These are phyloP conservation scores for Collybia nuda DNA, from an alignment of 768 basidiomycete species.

Conservation along the genomic window DNA sequence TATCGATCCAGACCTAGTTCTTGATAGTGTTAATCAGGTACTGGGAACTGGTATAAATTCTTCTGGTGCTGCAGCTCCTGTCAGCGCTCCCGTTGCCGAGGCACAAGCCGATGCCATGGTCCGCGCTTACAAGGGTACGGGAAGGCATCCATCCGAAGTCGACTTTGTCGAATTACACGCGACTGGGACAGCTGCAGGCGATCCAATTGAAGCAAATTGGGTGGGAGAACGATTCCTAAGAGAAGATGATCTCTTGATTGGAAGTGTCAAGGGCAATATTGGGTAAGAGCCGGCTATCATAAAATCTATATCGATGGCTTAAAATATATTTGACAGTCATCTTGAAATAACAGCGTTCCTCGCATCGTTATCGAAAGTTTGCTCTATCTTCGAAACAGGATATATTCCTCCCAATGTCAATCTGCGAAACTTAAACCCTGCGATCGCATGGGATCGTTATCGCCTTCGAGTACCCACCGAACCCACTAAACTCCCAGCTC, in stretches of 20 bases:
- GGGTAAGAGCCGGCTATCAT: conserved; percentile 27
- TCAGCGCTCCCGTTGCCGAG: conserved; percentile 34
- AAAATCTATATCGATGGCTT: background rate
- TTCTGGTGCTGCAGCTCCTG: conserved; percentile 34
- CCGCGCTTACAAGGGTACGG: conserved; percentile 29
- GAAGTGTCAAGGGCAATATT: conserved; percentile 47
- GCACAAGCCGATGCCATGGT: conserved; percentile 37
- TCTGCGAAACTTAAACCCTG: conserved; percentile 30
- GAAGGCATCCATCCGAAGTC: conserved; percentile 33
- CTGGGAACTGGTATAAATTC: conserved; percentile 38
- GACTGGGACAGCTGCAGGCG: conserved; percentile 50
- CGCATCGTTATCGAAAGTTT: conserved; percentile 42
- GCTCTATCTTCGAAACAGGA: conserved; percentile 32
- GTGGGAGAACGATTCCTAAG: conserved; percentile 36
- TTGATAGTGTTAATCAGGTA: conserved; percentile 25
- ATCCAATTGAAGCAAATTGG: conserved; percentile 51
- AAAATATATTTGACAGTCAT: conserved; percentile 22
- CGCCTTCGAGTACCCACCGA: conserved; percentile 32
- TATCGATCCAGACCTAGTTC: background rate
- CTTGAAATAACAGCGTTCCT: conserved; percentile 43
- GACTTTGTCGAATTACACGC: conserved; percentile 52
- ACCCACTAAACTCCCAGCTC: conserved; percentile 21
- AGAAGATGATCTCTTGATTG: conserved; percentile 32
- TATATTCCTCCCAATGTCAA: conserved; percentile 42
- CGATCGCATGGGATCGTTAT: conserved; percentile 38